Evolutionary conservation across 176 grass and related monocot genomes (phyloP).

Genomic region (Echinochloa phyllopogon): DNA sequence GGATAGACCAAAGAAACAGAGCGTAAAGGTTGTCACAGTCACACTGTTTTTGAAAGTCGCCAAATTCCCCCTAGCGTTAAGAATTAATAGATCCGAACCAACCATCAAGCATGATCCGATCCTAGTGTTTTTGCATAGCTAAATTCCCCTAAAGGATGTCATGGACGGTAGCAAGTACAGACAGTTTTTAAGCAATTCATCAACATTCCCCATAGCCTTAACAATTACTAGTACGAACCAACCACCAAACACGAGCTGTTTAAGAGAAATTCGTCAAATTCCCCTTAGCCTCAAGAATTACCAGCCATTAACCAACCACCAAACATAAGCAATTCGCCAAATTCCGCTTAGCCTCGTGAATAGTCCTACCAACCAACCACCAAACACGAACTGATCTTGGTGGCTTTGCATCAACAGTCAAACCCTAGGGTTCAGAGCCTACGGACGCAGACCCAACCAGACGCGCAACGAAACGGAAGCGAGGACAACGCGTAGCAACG

Average conservation of each 20-base stretch:
- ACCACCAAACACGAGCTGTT: background rate
- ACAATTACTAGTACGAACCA: background rate
- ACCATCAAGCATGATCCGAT: too few species aligned
- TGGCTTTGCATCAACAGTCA: background rate
- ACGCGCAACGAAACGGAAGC: background rate
- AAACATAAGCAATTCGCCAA: background rate
- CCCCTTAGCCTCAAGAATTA: too few species aligned
- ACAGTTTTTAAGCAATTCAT: background rate
- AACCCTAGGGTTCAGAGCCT: background rate
- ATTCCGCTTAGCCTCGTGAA: background rate
- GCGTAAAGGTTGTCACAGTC: too few species aligned
- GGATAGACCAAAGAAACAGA: background rate
- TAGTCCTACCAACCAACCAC: background rate
- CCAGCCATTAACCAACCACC: too few species aligned
- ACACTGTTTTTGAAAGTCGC: too few species aligned
- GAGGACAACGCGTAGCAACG: background rate
- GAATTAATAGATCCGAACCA: too few species aligned
- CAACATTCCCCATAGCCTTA: background rate
- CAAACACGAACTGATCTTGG: background rate
- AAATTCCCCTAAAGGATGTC: too few species aligned
- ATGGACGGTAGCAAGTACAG: too few species aligned
- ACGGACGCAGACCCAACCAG: background rate
- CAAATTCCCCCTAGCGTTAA: too few species aligned
- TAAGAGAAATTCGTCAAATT: too few species aligned
- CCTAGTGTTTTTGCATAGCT: too few species aligned